phyloP scores from a whole-genome alignment of 371 early-diverging fungal genomes.

The Actinomortierella wolfii region DNA sequence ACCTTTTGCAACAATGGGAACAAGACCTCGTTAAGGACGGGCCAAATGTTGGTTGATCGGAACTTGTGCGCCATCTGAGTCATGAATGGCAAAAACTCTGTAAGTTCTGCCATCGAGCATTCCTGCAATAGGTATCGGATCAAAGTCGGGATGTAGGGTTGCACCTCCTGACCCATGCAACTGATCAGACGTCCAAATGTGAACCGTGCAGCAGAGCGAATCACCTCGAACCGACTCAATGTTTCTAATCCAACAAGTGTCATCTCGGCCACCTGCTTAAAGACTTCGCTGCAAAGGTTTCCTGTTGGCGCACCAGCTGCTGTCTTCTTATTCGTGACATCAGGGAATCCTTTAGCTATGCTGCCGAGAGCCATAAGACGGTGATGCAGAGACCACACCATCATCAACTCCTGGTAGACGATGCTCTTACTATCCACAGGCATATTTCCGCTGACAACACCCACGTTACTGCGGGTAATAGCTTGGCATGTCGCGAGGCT shows the following conservation, averaged over 20 bases:
- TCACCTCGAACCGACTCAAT: slow-evolving; percentile 66
- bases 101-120: slow-evolving; percentile 78
- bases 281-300: slow-evolving; percentile 66
- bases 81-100: slow-evolving; percentile 89
- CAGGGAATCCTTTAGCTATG: slow-evolving; percentile 90
- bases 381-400: slow-evolving; percentile 76
- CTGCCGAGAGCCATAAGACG: slow-evolving; percentile 88
- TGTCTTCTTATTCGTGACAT: slow-evolving; percentile 52
- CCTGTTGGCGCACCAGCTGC: slow-evolving; percentile 13
- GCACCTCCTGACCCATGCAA: slow-evolving; percentile 81
- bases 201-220: slow-evolving; percentile 86
- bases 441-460: slow-evolving; percentile 15
- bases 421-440: slow-evolving; percentile 41
- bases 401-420: slow-evolving; percentile 64
- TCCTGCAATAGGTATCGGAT: slow-evolving; percentile 79
- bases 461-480: slow-evolving; percentile 26
- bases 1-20: slow-evolving; percentile 82
- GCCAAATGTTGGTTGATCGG: slow-evolving; percentile 62
- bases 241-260: slow-evolving; percentile 78
- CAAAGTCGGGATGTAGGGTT: slow-evolving; percentile 81
- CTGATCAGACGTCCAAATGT: slow-evolving; percentile 88
- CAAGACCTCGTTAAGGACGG: slow-evolving; percentile 76
- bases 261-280: slow-evolving; percentile 83
- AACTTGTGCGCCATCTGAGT: slow-evolving; percentile 86
- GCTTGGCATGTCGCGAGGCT: slow-evolving; percentile 45